These are phyloP conservation scores for Boletus rubropictus DNA, from an alignment of 768 basidiomycete genomes.

Conservation along the genomic window DNA sequence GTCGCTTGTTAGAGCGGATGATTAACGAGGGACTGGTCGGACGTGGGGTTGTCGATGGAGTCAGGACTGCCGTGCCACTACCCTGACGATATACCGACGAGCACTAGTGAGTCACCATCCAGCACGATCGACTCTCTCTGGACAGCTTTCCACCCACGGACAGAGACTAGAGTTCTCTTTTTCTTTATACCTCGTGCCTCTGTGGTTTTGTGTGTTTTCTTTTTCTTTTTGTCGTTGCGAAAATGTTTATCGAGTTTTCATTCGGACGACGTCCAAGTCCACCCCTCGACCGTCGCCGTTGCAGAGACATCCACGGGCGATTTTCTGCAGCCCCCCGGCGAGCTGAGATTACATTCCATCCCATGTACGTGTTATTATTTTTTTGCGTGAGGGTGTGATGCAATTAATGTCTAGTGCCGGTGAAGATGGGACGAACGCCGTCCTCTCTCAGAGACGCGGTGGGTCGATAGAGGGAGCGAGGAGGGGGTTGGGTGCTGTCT, in stretches of 20 bases:
- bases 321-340: too few relatives aligned
- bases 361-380: too few relatives aligned
- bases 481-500: not conserved
- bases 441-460: not conserved
- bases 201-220: not conserved
- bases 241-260: not conserved
- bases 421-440: too few relatives aligned
- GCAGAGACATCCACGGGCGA: not conserved
- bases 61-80: conserved; percentile 12
- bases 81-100: not conserved
- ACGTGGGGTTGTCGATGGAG: conserved; percentile 4
- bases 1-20: conserved; percentile 16
- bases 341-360: not conserved
- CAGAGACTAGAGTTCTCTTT: not conserved
- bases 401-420: too few relatives aligned
- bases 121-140: not conserved
- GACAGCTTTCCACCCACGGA: not conserved
- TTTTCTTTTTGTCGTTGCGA: not conserved
- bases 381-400: too few relatives aligned
- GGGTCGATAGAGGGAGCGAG: not conserved
- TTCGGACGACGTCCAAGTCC: not conserved
- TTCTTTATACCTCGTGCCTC: not conserved
- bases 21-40: conserved; percentile 9
- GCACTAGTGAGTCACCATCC: conserved; percentile 2
- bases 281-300: not conserved